Percentiles rank a stretch among this genome's conserved stretches.
Conservation (phyloP, 2,329 filamentous ascomycete species). For the Curvularia sp. region DNA sequence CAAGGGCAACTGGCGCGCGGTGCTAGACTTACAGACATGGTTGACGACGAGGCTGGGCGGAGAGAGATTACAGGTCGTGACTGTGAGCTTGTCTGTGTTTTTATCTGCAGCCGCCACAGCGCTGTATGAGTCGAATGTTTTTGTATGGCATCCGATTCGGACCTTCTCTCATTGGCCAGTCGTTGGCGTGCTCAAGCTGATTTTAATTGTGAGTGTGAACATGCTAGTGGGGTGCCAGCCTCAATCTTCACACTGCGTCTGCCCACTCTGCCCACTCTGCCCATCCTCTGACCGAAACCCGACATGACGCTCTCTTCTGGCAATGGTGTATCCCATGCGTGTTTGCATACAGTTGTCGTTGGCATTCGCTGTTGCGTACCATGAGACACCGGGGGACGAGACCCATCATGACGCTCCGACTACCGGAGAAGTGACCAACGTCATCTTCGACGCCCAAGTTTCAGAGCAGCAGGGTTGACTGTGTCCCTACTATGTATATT, state of each 20-base stretch:
- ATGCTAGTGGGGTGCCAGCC: not conserved
- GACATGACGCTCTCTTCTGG: not conserved
- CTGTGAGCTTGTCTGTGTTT: conserved; percentile 10
- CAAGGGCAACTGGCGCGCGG: conserved; percentile 6
- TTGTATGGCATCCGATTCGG: conserved; percentile 34
- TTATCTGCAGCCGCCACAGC: conserved; percentile 22
- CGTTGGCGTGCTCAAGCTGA: conserved; percentile 15
- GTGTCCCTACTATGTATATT: not conserved
- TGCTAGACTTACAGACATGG: conserved; percentile 39
- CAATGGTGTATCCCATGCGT: not conserved
- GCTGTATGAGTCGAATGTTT: conserved; percentile 40
- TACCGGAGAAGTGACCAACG: not conserved
- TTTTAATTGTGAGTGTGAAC: conserved; percentile 21
- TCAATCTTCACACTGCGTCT: not conserved
- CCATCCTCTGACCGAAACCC: no score
- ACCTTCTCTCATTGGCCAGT: conserved; percentile 34
- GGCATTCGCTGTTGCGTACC: not conserved
- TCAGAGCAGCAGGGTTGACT: not conserved
- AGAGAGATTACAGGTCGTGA: not conserved
- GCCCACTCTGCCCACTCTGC: not conserved
- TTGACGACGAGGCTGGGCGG: not conserved
- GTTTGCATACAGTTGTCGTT: not conserved
- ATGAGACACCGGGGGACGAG: not conserved
- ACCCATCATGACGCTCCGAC: not conserved
- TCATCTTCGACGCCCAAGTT: not conserved